These are phyloP conservation scores for Phanerochaete carnosa DNA, from an alignment of 768 basidiomycete species.

Conservation along the genomic window DNA sequence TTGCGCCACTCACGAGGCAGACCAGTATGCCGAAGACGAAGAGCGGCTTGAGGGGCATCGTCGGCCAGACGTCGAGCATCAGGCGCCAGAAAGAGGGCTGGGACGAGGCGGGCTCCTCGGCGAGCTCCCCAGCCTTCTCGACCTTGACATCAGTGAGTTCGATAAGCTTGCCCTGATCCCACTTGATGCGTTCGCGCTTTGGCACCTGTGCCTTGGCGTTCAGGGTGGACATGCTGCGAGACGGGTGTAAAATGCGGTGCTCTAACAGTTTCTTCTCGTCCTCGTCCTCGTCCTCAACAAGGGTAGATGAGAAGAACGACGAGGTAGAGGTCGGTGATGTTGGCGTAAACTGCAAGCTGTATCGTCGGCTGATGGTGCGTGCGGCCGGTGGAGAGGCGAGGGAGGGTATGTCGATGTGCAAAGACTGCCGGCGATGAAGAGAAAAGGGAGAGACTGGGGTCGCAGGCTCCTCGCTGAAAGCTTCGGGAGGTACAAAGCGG, in stretches of 20 bases:
- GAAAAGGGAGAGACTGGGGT: constrained; percentile 14
- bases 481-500: constrained; percentile 35
- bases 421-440: constrained; percentile 34
- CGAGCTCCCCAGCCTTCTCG: constrained; percentile 19
- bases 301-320: constrained; percentile 22
- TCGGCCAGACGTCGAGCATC: constrained; percentile 58
- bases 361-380: constrained; percentile 33
- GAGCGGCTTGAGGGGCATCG: constrained; percentile 70
- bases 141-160: constrained; percentile 22
- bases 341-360: constrained; percentile 69
- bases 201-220: background rate
- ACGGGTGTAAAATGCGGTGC: constrained; percentile 16
- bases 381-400: constrained; percentile 29
- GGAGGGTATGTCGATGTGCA: constrained; percentile 36
- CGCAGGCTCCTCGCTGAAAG: constrained; percentile 20
- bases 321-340: constrained; percentile 40
- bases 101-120: constrained; percentile 15
- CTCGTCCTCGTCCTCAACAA: constrained; percentile 37
- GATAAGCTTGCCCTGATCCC: constrained; percentile 25
- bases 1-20: constrained; percentile 73
- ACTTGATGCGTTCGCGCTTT: constrained; percentile 31
- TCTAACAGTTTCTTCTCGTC: constrained; percentile 36
- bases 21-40: constrained; percentile 66
- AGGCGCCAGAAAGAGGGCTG: constrained; percentile 42
- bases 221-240: constrained; percentile 12